A percentile compares a stretch with the other conserved stretches of the same genome.
Evolutionary conservation across 805 yeast species (phyloP).

Genomic region (Wickerhamomyces pijperi): DNA sequence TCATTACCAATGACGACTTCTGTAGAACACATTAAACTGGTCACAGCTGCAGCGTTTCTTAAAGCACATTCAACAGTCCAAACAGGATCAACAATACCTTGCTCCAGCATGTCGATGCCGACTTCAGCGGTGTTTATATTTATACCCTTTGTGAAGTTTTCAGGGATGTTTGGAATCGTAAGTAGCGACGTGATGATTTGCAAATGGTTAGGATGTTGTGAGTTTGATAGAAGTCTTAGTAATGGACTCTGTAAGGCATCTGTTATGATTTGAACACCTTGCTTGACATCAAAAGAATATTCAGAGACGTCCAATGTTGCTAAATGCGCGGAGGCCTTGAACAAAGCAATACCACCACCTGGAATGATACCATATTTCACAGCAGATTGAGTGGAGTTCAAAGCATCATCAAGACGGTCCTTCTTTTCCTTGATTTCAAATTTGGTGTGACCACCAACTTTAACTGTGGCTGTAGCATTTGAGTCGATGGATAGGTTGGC

Average conservation of each 20-base stretch:
- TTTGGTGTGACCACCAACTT: slow-evolving; percentile 96
- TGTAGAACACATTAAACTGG: slow-evolving; percentile 92
- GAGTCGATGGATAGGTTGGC: slow-evolving; percentile 62
- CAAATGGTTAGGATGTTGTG: slow-evolving; percentile 90
- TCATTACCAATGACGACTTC: slow-evolving; percentile 97
- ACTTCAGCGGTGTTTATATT: slow-evolving; percentile 87
- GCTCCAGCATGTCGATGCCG: slow-evolving; percentile 81
- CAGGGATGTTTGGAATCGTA: slow-evolving; percentile 25
- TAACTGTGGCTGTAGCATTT: slow-evolving; percentile 97
- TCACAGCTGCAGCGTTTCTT: slow-evolving; percentile 95
- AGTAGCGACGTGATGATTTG: slow-evolving; percentile 49
- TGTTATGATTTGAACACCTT: slow-evolving; percentile 89
- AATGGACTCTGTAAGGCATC: slow-evolving; percentile 94
- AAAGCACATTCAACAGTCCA: slow-evolving; percentile 94
- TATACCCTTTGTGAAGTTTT: slow-evolving; percentile 70
- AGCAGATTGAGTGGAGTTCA: slow-evolving; percentile 98
- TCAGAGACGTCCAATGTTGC: slow-evolving; percentile 44
- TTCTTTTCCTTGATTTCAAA: slow-evolving; percentile 99
- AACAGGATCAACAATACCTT: slow-evolving; percentile 98
- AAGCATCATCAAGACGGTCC: slow-evolving; percentile 97
- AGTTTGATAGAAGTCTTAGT: slow-evolving; percentile 87
- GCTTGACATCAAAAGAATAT: slow-evolving; percentile 76
- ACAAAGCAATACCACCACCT: slow-evolving; percentile 98
- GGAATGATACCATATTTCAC: slow-evolving; percentile 98
- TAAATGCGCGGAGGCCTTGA: slow-evolving; percentile 77